Percentiles rank a stretch among this genome's conserved stretches.
Conservation (phyloP, 1,284 basidiomycete species). For the Fomes fomentarius region DNA sequence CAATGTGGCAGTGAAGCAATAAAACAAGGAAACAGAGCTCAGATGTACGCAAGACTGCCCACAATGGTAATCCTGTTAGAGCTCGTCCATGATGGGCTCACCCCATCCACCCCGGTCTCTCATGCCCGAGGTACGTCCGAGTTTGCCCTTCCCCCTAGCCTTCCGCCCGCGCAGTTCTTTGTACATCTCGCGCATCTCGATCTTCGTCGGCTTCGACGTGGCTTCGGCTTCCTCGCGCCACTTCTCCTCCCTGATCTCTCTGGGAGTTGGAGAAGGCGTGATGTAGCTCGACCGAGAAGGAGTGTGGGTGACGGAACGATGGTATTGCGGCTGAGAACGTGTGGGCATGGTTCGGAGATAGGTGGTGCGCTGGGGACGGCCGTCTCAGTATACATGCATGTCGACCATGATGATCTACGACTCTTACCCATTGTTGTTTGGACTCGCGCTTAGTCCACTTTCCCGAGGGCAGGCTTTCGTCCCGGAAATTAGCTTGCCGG, state of each 20-base stretch:
- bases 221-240: conserved; percentile 66
- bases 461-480: conserved; percentile 72
- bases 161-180: conserved; percentile 89
- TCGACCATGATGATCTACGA: not conserved
- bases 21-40: too few species aligned
- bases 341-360: conserved; percentile 53
- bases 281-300: conserved; percentile 50
- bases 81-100: conserved; percentile 20
- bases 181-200: conserved; percentile 87
- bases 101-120: conserved; percentile 49
- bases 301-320: too few species aligned
- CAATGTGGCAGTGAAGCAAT: not conserved
- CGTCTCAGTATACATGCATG: not conserved
- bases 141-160: conserved; percentile 61
- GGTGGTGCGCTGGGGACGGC: conserved; percentile 63
- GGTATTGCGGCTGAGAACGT: conserved; percentile 45
- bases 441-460: conserved; percentile 87
- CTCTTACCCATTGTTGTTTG: conserved; percentile 82
- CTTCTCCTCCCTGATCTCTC: conserved; percentile 73
- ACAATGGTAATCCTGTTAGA: too few species aligned
- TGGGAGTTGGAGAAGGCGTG: conserved; percentile 65
- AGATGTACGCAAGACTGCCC: too few species aligned
- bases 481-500: conserved; percentile 78
- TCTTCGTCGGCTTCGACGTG: conserved; percentile 62
- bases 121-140: conserved; percentile 60